These are phyloP conservation scores for Scedosporium apiospermum DNA, from an alignment of 2,329 filamentous ascomycete species.

Conservation along the genomic window DNA sequence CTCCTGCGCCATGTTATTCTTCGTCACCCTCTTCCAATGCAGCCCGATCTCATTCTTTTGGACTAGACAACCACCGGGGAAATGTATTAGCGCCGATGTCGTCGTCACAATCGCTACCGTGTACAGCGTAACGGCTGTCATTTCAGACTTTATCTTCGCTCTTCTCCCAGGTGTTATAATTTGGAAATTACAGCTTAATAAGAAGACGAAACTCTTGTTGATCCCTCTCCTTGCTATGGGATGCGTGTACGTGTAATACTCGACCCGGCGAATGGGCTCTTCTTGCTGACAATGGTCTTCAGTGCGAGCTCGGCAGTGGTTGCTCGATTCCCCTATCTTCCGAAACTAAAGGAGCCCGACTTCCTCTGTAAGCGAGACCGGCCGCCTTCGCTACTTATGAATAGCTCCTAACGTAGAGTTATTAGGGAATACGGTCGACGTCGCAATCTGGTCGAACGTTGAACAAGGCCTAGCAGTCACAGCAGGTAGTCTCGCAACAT, in stretches of 20 bases:
- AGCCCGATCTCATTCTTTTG: constrained; percentile 29
- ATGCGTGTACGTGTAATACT: constrained; percentile 28
- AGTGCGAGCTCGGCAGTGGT: constrained; percentile 35
- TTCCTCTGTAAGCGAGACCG: constrained; percentile 28
- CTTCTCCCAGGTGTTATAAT: constrained; percentile 45
- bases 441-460: constrained; percentile 38
- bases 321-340: constrained; percentile 28
- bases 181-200: constrained; percentile 44
- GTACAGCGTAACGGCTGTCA: constrained; percentile 38
- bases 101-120: constrained; percentile 43
- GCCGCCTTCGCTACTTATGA: too few species aligned
- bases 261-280: not conserved
- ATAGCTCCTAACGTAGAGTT: not conserved
- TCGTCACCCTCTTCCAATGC: constrained; percentile 31
- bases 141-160: constrained; percentile 41
- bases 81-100: constrained; percentile 28
- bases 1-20: constrained; percentile 29
- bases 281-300: not conserved
- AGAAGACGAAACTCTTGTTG: constrained; percentile 39
- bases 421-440: constrained; percentile 27
- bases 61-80: constrained; percentile 22
- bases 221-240: constrained; percentile 46
- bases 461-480: constrained; percentile 38
- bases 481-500: constrained; percentile 34
- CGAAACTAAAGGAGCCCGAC: constrained; percentile 27